Conservation (phyloP, 768 basidiomycete species). For the Tulasnella calospora region DNA sequence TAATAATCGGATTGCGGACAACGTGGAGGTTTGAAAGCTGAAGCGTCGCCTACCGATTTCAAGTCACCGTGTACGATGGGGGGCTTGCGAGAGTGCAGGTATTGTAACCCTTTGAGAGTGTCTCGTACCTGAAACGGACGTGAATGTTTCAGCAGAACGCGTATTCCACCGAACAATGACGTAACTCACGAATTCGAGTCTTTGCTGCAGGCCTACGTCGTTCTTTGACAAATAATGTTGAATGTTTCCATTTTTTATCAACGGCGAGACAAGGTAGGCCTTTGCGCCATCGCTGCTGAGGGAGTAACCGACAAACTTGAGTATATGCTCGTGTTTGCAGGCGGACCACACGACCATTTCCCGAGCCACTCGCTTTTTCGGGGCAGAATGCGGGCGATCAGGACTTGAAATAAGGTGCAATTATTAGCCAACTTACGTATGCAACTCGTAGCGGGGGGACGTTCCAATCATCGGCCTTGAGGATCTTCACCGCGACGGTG, state of each 20-base stretch:
- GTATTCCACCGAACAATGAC: not conserved
- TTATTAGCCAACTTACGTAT: not conserved
- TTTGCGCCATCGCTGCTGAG: not conserved
- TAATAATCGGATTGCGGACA: too few relatives aligned
- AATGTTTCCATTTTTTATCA: not conserved
- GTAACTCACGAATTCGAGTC: not conserved
- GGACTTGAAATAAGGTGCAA: not conserved
- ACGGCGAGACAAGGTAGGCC: not conserved
- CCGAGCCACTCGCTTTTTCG: not conserved
- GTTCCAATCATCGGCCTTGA: not conserved
- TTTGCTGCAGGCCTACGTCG: not conserved
- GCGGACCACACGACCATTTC: not conserved
- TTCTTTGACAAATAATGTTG: not conserved
- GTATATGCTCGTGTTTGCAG: not conserved
- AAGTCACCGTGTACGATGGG: not conserved
- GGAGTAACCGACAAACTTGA: not conserved
- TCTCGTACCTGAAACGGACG: not conserved
- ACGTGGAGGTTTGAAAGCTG: not conserved
- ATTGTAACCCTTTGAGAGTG: not conserved
- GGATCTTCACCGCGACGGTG: not conserved
- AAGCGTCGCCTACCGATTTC: not conserved
- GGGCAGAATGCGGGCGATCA: not conserved
- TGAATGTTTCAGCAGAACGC: not conserved
- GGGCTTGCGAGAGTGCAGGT: not conserved
- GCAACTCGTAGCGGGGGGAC: not conserved